Percentiles rank a stretch among this genome's conserved stretches.
Conservation (phyloP, 2,329 filamentous ascomycete species). For the Fusarium fracticaudum region DNA sequence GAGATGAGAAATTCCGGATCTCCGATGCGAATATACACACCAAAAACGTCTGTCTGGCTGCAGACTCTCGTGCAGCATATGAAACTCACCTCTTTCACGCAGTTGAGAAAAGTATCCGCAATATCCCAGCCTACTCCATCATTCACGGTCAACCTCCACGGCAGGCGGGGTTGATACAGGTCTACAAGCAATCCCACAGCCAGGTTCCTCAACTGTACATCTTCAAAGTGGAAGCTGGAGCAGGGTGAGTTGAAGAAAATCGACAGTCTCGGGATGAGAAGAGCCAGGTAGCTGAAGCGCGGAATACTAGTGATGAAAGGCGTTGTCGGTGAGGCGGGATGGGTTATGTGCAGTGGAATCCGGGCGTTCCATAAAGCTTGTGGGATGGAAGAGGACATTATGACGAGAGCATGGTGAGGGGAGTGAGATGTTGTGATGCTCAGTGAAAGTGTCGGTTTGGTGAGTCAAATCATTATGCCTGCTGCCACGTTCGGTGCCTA, state of each 20-base stretch:
- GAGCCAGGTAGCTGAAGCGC: conserved; percentile 68
- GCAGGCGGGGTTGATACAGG: conserved; percentile 63
- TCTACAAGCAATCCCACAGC: conserved; percentile 65
- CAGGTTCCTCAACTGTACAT: conserved; percentile 62
- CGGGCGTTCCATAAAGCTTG: conserved; percentile 64
- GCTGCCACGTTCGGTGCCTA: neutral
- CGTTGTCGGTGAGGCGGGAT: conserved; percentile 56
- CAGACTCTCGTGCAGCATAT: too few relatives aligned
- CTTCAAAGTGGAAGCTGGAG: conserved; percentile 68
- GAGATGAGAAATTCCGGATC: neutral
- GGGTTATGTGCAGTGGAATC: conserved; percentile 65
- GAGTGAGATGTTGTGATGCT: neutral
- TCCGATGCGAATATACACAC: neutral
- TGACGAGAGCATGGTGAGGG: conserved; percentile 29
- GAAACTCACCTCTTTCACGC: conserved; percentile 66
- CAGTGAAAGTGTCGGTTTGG: neutral
- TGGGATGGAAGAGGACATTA: conserved; percentile 48
- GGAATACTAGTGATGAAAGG: conserved; percentile 65
- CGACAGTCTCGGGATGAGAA: conserved; percentile 64
- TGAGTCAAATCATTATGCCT: conserved; percentile 2
- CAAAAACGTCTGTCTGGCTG: neutral
- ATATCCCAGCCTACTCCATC: conserved; percentile 69
- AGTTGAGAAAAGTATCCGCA: conserved; percentile 70
- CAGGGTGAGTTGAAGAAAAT: conserved; percentile 63
- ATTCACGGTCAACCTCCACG: conserved; percentile 64